A percentile compares a stretch with the other conserved stretches of the same genome.
These are phyloP conservation scores for Coccinonectria pachysandricola DNA, from an alignment of 2,329 filamentous ascomycete genomes.

Conservation along the genomic window DNA sequence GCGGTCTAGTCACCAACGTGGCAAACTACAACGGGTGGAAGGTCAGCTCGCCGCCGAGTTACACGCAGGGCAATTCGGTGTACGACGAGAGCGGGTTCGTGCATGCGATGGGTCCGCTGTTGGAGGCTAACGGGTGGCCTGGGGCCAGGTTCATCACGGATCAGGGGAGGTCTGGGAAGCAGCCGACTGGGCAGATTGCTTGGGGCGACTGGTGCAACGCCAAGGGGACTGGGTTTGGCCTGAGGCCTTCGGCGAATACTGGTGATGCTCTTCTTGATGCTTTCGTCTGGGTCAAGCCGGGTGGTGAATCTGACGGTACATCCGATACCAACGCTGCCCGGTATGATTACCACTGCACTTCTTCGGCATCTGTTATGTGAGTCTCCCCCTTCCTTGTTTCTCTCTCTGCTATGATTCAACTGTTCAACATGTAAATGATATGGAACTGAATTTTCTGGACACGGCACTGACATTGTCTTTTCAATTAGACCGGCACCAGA, in stretches of 20 bases:
- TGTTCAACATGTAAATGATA: too few relatives aligned
- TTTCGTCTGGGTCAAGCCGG: constrained; percentile 63
- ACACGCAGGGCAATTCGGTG: constrained; percentile 35
- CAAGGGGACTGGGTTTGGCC: constrained; percentile 51
- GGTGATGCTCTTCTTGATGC: constrained; percentile 49
- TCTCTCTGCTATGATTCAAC: neutral
- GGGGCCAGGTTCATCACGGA: constrained; percentile 39
- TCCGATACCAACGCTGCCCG: constrained; percentile 35
- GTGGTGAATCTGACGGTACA: constrained; percentile 45
- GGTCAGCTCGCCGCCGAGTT: constrained; percentile 31
- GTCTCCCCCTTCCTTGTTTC: neutral
- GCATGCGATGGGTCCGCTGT: constrained; percentile 53
- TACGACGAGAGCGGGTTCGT: constrained; percentile 49
- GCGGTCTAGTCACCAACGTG: constrained; percentile 48
- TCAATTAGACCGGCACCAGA: constrained; percentile 50
- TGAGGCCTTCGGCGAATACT: constrained; percentile 52
- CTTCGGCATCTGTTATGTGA: constrained; percentile 35
- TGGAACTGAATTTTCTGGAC: too few relatives aligned
- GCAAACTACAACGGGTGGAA: constrained; percentile 46
- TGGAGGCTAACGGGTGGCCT: constrained; percentile 35
- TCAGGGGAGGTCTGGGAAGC: constrained; percentile 43
- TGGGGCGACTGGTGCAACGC: constrained; percentile 64
- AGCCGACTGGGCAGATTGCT: constrained; percentile 48
- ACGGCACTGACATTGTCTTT: too few relatives aligned
- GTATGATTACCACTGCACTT: constrained; percentile 35